Percentiles rank a stretch among this genome's conserved stretches.
Conservation (phyloP, 306 rosid species). For the Cucurbita moschata region DNA sequence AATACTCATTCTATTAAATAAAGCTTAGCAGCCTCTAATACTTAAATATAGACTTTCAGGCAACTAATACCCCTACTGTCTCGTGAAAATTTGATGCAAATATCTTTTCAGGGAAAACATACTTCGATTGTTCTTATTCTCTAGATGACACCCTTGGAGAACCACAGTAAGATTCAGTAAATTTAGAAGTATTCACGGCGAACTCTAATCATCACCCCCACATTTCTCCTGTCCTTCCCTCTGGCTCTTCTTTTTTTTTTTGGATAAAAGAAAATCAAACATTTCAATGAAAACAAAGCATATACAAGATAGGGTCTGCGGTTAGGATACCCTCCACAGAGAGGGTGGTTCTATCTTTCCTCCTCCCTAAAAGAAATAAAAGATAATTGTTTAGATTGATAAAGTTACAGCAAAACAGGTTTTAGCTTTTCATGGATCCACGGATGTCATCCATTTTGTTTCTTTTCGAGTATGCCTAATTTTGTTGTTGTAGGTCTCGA, state of each 20-base stretch:
- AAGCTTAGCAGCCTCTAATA: not conserved
- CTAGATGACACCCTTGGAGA: not conserved
- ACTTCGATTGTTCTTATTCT: not conserved
- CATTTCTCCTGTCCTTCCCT: too few relatives aligned
- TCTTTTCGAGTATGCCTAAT: not conserved
- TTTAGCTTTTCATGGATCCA: not conserved
- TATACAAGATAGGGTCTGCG: not conserved
- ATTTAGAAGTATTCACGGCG: too few relatives aligned
- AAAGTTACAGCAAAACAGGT: not conserved
- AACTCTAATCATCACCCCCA: too few relatives aligned
- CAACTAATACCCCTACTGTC: not conserved
- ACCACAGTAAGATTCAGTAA: not conserved
- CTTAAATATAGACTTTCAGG: not conserved
- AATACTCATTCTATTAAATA: not conserved
- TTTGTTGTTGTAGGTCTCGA: not conserved
- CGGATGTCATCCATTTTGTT: not conserved
- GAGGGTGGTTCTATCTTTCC: not conserved
- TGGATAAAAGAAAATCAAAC: too few relatives aligned
- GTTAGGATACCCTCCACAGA: not conserved
- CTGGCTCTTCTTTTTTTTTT: too few relatives aligned
- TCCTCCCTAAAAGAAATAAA: not conserved
- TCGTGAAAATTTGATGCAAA: not conserved
- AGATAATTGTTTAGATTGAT: not conserved
- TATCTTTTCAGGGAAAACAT: not conserved
- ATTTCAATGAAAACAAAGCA: not conserved